Conservation (phyloP, 495 filamentous ascomycete genomes). For the Neurospora sp. region DNA sequence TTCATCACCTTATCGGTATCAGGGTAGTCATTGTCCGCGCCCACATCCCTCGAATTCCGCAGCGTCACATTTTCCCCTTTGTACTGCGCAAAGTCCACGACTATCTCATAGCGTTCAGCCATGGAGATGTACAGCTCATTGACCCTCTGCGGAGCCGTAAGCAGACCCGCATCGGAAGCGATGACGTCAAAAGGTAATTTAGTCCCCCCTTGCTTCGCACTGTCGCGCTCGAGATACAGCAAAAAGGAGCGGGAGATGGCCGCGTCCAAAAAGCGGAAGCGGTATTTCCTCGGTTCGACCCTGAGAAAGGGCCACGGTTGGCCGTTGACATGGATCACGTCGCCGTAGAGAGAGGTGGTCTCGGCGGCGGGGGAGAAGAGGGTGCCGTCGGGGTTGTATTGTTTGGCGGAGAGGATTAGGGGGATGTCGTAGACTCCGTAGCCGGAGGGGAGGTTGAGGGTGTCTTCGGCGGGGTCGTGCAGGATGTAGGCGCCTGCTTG, state of each 20-base stretch:
- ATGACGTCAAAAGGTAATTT: slow-evolving; percentile 39
- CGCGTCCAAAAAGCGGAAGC: slow-evolving; percentile 42
- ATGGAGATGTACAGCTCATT: slow-evolving; percentile 35
- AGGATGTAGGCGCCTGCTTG: slow-evolving; percentile 38
- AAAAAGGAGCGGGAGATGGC: slow-evolving; percentile 39
- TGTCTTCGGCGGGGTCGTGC: slow-evolving; percentile 35
- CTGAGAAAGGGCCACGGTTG: slow-evolving; percentile 45
- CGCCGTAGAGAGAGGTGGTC: slow-evolving; percentile 38
- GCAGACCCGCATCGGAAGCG: slow-evolving; percentile 40
- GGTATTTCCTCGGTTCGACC: slow-evolving; percentile 50
- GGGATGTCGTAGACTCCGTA: slow-evolving; percentile 42
- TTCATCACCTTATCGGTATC: slow-evolving; percentile 44
- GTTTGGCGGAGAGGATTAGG: slow-evolving; percentile 38
- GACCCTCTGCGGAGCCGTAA: slow-evolving; percentile 26
- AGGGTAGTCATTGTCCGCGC: slow-evolving; percentile 33
- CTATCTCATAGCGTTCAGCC: slow-evolving; percentile 46
- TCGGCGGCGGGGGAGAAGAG: slow-evolving; percentile 31
- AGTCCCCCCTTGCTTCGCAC: slow-evolving; percentile 1
- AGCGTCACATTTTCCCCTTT: slow-evolving; percentile 39
- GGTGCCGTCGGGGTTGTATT: slow-evolving; percentile 37
- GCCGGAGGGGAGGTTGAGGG: slow-evolving; percentile 35
- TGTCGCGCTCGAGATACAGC: slow-evolving; percentile 29
- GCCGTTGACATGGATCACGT: slow-evolving; percentile 47
- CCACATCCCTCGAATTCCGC: slow-evolving; percentile 33
- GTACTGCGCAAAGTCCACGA: slow-evolving; percentile 42